A percentile compares a stretch with the other conserved stretches of the same genome.
These are phyloP conservation scores for Nakazawaea ishiwadae DNA, from an alignment of 805 yeast genomes.

Conservation along the genomic window DNA sequence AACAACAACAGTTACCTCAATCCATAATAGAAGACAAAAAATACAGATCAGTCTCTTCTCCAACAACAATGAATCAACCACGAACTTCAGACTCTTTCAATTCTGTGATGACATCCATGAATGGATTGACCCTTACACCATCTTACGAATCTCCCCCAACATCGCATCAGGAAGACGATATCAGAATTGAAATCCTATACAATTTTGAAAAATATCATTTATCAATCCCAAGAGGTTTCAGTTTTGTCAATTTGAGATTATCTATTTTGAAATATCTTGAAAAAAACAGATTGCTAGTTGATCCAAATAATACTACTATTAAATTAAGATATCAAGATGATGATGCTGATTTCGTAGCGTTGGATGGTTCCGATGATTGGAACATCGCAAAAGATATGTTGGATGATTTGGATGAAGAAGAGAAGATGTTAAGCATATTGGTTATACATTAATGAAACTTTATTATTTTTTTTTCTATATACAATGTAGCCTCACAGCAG, in stretches of 20 bases:
- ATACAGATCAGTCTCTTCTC: constrained; percentile 29
- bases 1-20: background rate
- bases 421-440: constrained; percentile 22
- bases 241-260: constrained; percentile 47
- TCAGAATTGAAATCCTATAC: constrained; percentile 36
- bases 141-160: constrained; percentile 4
- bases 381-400: constrained; percentile 72
- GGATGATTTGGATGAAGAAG: constrained; percentile 44
- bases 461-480: background rate
- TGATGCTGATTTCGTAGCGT: constrained; percentile 88
- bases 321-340: constrained; percentile 85
- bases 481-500: no score
- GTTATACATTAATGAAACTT: constrained; percentile 7
- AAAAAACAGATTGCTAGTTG: constrained; percentile 40
- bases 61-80: constrained; percentile 11
- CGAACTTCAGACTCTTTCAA: constrained; percentile 7
- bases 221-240: constrained; percentile 50
- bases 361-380: constrained; percentile 88
- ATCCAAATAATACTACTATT: constrained; percentile 26
- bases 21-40: constrained; percentile 19
- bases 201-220: constrained; percentile 55
- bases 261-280: constrained; percentile 55
- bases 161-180: constrained; percentile 27
- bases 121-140: constrained; percentile 6
- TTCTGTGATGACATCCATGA: constrained; percentile 5